Evolutionary conservation across 306 rosid genomes (phyloP).

Genomic region (Prunus kanzakura): DNA sequence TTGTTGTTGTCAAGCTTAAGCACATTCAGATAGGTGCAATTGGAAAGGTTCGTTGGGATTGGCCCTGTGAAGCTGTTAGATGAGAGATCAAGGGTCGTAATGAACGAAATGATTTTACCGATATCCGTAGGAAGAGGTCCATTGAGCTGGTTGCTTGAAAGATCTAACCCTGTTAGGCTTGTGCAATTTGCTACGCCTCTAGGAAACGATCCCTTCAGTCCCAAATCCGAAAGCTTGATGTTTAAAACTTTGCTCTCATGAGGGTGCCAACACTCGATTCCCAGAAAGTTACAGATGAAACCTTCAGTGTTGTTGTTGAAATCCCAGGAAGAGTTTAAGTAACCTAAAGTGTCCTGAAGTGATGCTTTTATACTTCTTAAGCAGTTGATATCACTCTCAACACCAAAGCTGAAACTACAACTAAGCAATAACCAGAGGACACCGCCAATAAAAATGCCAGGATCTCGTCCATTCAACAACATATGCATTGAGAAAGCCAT

Average conservation of each 20-base stretch:
- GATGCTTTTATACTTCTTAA: conserved; percentile 37
- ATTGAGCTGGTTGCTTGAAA: conserved; percentile 55
- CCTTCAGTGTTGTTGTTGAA: conserved; percentile 66
- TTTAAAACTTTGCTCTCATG: conserved; percentile 72
- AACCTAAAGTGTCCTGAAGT: conserved; percentile 53
- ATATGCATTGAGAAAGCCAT: conserved; percentile 29
- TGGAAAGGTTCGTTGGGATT: conserved; percentile 39
- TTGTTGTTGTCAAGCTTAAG: conserved; percentile 59
- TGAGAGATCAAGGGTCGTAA: conserved; percentile 65
- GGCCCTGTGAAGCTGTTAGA: conserved; percentile 64
- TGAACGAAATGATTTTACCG: background rate
- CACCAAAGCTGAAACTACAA: conserved; percentile 43
- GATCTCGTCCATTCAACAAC: conserved; percentile 27
- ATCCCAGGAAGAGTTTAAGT: conserved; percentile 56
- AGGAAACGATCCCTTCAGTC: conserved; percentile 78
- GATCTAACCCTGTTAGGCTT: conserved; percentile 76
- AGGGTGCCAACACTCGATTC: conserved; percentile 92
- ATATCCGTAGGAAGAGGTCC: conserved; percentile 57
- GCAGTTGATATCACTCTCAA: conserved; percentile 56
- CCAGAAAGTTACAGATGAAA: conserved; percentile 58
- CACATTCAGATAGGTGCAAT: conserved; percentile 52
- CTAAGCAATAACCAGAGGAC: conserved; percentile 42
- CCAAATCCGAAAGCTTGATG: conserved; percentile 57
- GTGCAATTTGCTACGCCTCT: conserved; percentile 44
- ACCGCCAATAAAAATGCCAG: conserved; percentile 21